These are phyloP conservation scores for Prinsepia uniflora DNA, from an alignment of 306 rosid genomes.

Conservation along the genomic window DNA sequence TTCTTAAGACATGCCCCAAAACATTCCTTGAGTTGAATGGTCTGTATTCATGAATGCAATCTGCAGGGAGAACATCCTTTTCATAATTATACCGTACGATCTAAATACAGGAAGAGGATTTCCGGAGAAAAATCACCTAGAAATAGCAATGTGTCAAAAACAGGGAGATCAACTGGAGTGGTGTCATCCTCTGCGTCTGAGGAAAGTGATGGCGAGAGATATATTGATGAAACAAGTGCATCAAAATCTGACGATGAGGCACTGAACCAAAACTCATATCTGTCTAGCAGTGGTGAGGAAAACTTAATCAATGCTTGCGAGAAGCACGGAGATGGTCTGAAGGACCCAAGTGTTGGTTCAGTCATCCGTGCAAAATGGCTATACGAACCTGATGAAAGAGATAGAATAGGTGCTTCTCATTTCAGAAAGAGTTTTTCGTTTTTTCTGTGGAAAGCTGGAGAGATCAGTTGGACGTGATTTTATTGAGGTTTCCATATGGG, in stretches of 20 bases:
- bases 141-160: slow-evolving; percentile 23
- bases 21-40: neutral
- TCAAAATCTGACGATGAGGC: slow-evolving; percentile 20
- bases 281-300: slow-evolving; percentile 27
- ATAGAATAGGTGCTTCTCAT: slow-evolving; percentile 71
- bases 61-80: slow-evolving; percentile 82
- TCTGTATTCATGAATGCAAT: slow-evolving; percentile 21
- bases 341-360: slow-evolving; percentile 29
- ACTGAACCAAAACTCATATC: slow-evolving; percentile 24
- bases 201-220: slow-evolving; percentile 50
- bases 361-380: slow-evolving; percentile 70
- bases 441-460: slow-evolving; percentile 77
- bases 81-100: slow-evolving; percentile 84
- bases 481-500: slow-evolving; percentile 75
- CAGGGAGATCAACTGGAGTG: slow-evolving; percentile 18
- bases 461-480: slow-evolving; percentile 45
- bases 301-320: slow-evolving; percentile 22
- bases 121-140: slow-evolving; percentile 31
- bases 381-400: slow-evolving; percentile 73
- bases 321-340: slow-evolving; percentile 30
- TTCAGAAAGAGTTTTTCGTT: slow-evolving; percentile 59
- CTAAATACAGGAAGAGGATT: slow-evolving; percentile 56
- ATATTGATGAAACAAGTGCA: slow-evolving; percentile 22
- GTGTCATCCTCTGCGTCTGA: slow-evolving; percentile 42
- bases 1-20: neutral